Evolutionary conservation across 78 protist species (phyloP), one percentile per base, ranked within the genome.

Genomic region (Cavenderia fasciculata): DNA sequence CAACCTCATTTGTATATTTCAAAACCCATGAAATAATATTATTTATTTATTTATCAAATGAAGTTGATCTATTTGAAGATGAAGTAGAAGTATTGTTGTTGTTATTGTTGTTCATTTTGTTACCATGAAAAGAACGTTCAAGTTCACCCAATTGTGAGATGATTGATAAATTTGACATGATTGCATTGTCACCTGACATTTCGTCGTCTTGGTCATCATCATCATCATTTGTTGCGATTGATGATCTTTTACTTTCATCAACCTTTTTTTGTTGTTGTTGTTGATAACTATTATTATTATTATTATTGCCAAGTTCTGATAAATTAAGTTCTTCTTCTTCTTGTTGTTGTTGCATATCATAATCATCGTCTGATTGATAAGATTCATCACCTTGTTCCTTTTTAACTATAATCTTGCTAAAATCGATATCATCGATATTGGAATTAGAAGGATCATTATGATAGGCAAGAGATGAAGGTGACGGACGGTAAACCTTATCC

Each of bases 361-460:
- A 8, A 12, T 61, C 69, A n/a, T 34, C 49, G 29, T n/a, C 4
- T 34, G 43, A 7, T 34, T 61, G 2, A 4, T 63, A 43, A 2
- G 33, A 43, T 18, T 38, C 47, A 2, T 63, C 72, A 11, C 38
- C 72, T 4, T 16, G 12, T 4, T 56, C 62, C 72, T 63, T 63
- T 40, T 63, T 63, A 23, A 63, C 38, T 40, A n/a, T 47, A 36
- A 63, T 63, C 72, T 63, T 63, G n/a, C 72, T 63, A 63, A 11
- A 40, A 40, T 63, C 72, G 23, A 63, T 38, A 11, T 63, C 72
- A 5, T 33, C 54, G 25, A 38, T 47, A 19, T 27, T 34, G 7
- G 72, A 4, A 1, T 8, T 16, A n/a, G 43, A 47, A 38, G 11
- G 11, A n/a, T n/a, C n/a, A n/a, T n/a, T n/a, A n/a, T n/a, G n/a